Percentiles rank a stretch among this genome's conserved stretches.
Conservation (phyloP, 139 green algal species). For the Astrephomene gubernaculifera region DNA sequence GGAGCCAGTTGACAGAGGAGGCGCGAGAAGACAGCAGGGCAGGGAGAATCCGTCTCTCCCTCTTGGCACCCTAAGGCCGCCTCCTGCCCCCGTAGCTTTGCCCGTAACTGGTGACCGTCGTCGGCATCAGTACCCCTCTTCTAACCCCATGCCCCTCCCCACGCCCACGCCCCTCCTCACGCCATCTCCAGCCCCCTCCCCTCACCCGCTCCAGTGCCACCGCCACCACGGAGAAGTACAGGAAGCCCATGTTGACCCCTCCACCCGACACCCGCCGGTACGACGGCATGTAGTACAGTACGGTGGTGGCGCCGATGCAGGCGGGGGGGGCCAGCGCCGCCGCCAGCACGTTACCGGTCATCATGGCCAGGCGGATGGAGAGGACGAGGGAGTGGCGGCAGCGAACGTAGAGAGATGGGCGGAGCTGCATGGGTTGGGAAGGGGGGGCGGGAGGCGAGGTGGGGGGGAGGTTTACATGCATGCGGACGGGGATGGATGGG, state of each 20-base stretch:
- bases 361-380: neutral
- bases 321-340: neutral
- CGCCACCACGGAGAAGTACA: neutral
- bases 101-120: too few species aligned
- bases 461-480: neutral
- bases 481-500: too few species aligned
- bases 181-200: too few species aligned
- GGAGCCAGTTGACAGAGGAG: too few species aligned
- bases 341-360: neutral
- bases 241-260: neutral
- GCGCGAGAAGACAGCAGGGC: too few species aligned
- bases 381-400: neutral
- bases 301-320: slow-evolving; percentile 9
- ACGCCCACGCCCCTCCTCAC: too few species aligned
- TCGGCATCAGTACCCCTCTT: too few species aligned
- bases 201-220: neutral
- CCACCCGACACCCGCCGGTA: neutral
- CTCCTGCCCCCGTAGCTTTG: too few species aligned
- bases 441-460: neutral
- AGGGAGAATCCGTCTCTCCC: too few species aligned
- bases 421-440: neutral
- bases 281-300: neutral
- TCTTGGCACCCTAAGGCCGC: too few species aligned
- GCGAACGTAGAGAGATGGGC: neutral
- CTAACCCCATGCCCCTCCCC: too few species aligned